A percentile compares a stretch with the other conserved stretches of the same genome.
phyloP scores from a whole-genome alignment of 495 filamentous ascomycete species.

The Trichocladium antarcticum region DNA sequence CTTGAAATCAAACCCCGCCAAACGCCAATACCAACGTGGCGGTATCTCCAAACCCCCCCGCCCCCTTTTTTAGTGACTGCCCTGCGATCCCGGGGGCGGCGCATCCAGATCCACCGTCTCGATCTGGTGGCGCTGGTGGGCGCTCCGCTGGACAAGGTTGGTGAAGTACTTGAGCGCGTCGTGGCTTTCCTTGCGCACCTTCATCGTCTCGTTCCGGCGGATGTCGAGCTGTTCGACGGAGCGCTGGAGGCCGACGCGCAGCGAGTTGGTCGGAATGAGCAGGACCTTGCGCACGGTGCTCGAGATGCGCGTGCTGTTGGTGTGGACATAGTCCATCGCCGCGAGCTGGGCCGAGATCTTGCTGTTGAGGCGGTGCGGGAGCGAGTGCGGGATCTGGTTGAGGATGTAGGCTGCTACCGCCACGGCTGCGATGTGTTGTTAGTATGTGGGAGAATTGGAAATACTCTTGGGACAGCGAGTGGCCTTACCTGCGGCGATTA shows the following conservation, averaged over 20 bases:
- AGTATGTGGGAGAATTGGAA: not conserved
- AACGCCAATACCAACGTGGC: not conserved
- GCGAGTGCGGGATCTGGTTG: constrained; percentile 72
- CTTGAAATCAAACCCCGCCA: constrained; percentile 2
- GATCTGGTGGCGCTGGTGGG: constrained; percentile 59
- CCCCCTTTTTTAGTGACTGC: not conserved
- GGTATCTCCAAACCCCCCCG: not conserved
- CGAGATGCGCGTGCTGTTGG: constrained; percentile 73
- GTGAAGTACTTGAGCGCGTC: constrained; percentile 75
- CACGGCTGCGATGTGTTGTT: constrained; percentile 40
- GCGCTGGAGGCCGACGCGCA: constrained; percentile 66
- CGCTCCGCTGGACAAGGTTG: constrained; percentile 69
- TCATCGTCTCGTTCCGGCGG: constrained; percentile 67
- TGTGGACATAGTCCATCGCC: constrained; percentile 81
- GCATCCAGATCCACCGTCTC: constrained; percentile 73
- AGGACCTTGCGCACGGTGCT: constrained; percentile 77
- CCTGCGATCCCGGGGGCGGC: constrained; percentile 36
- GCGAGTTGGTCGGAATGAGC: constrained; percentile 67
- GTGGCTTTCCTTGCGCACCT: constrained; percentile 61
- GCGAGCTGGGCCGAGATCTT: constrained; percentile 73
- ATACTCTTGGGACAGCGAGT: constrained; percentile 1
- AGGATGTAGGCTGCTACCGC: constrained; percentile 69
- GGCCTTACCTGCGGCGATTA: constrained; percentile 64
- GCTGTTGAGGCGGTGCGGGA: constrained; percentile 72
- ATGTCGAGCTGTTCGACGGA: constrained; percentile 69